Evolutionary conservation across 192 early-diverging fungal genomes (phyloP).

Genomic region (Diversispora eburnea): DNA sequence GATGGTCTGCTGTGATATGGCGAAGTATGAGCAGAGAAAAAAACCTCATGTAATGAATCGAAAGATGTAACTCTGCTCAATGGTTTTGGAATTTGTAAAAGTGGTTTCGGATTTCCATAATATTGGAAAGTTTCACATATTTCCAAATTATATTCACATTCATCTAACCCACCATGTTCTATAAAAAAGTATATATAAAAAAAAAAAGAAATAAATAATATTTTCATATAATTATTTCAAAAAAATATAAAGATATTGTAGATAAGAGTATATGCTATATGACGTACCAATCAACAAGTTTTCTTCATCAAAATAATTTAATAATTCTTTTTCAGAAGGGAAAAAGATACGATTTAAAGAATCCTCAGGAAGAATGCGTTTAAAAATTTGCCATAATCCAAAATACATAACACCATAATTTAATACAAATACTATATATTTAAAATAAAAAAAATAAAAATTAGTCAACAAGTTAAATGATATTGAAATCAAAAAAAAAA

Average conservation of each 20-base stretch:
- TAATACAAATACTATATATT: slow-evolving; percentile 34
- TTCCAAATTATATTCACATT: slow-evolving; percentile 3
- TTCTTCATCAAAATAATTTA: slow-evolving; percentile 29
- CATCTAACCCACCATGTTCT: slow-evolving; percentile 25
- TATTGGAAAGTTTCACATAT: background rate
- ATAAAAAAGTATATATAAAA: background rate
- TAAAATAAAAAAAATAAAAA: background rate
- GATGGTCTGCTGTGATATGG: slow-evolving; percentile 13
- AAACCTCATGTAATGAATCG: slow-evolving; percentile 23
- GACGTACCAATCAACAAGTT: slow-evolving; percentile 34
- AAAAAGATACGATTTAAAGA: slow-evolving; percentile 37
- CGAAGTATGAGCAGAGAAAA: slow-evolving; percentile 20
- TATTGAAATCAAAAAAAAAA: background rate
- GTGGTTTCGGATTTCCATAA: slow-evolving; percentile 11
- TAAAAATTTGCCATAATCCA: slow-evolving; percentile 44
- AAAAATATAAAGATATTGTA: background rate
- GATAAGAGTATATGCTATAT: background rate
- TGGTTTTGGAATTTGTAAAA: slow-evolving; percentile 9
- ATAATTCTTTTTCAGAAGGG: slow-evolving; percentile 32
- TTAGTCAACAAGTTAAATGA: background rate
- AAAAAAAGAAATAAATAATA: too few species aligned
- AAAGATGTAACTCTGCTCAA: slow-evolving; percentile 21
- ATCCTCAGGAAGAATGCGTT: slow-evolving; percentile 36
- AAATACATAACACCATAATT: slow-evolving; percentile 51
- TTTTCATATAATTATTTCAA: background rate